A percentile compares a stretch with the other conserved stretches of the same genome.
These are phyloP conservation scores for Verbena officinalis DNA, from an alignment of 257 asterid genomes.

Conservation along the genomic window DNA sequence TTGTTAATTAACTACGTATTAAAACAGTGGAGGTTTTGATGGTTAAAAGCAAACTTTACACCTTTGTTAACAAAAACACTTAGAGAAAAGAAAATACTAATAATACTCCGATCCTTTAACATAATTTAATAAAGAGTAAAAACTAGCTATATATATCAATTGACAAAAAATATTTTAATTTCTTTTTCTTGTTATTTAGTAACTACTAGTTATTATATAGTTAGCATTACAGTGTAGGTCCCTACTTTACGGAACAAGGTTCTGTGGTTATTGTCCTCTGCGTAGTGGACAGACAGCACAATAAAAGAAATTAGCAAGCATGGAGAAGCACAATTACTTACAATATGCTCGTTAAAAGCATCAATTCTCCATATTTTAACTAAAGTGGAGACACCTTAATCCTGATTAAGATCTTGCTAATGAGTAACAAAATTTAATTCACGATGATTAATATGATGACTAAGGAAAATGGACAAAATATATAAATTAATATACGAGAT, in stretches of 20 bases:
- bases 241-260: conserved; percentile 45
- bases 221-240: conserved; percentile 33
- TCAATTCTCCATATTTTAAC: conserved; percentile 42
- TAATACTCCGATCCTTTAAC: too few relatives aligned
- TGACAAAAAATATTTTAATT: not conserved
- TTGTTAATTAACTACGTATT: too few relatives aligned
- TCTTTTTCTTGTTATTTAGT: not conserved
- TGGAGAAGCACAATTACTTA: conserved; percentile 44
- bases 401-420: conserved; percentile 41
- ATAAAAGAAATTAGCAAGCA: conserved; percentile 26
- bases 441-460: too few relatives aligned
- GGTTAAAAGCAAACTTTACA: too few relatives aligned
- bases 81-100: too few relatives aligned
- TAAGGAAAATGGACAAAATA: too few relatives aligned
- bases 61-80: too few relatives aligned
- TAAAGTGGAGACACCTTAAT: conserved; percentile 52
- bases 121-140: too few relatives aligned
- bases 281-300: conserved; percentile 55
- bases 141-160: too few relatives aligned
- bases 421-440: conserved; percentile 18
- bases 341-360: conserved; percentile 45
- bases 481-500: too few relatives aligned
- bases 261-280: conserved; percentile 48
- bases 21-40: too few relatives aligned
- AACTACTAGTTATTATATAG: not conserved